Evolutionary conservation across 139 green algal genomes (phyloP).

Genomic region (Yamagishiella unicocca): DNA sequence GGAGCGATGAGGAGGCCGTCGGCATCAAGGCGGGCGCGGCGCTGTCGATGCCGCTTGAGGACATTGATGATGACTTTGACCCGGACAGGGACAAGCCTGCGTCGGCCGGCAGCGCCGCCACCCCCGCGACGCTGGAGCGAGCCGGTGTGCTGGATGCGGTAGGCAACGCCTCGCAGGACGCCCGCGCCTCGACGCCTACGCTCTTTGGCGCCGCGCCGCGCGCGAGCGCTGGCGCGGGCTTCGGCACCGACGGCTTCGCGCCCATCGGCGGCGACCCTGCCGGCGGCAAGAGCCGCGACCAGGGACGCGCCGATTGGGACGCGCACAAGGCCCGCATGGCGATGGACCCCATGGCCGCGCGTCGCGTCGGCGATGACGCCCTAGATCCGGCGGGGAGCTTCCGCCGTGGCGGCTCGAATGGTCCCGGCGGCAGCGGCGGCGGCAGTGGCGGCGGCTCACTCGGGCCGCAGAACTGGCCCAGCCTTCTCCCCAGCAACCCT

Average conservation of each 20-base stretch:
- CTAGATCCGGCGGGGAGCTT: no score
- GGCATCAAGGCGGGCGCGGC: slow-evolving; percentile 24
- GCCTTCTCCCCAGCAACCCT: background rate
- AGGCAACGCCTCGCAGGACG: background rate
- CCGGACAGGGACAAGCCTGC: slow-evolving; percentile 32
- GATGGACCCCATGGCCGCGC: background rate
- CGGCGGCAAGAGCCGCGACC: background rate
- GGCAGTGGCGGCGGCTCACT: background rate
- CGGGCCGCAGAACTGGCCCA: slow-evolving; percentile 22
- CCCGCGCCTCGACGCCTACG: slow-evolving; percentile 1
- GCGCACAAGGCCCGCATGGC: slow-evolving; percentile 12
- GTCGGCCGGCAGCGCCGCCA: slow-evolving; percentile 35
- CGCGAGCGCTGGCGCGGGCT: background rate
- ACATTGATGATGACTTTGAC: background rate
- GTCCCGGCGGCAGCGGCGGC: background rate
- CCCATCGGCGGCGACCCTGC: background rate
- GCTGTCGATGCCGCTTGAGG: slow-evolving; percentile 23
- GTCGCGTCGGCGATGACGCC: no score
- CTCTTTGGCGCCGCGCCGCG: background rate
- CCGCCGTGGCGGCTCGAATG: no score
- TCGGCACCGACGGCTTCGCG: background rate
- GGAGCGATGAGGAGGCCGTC: background rate
- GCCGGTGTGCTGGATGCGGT: background rate
- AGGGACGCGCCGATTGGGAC: background rate
- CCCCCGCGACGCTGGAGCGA: slow-evolving; percentile 18